Evolutionary conservation across 2,329 filamentous ascomycete genomes (phyloP).

Genomic region (Curvularia spicifera): DNA sequence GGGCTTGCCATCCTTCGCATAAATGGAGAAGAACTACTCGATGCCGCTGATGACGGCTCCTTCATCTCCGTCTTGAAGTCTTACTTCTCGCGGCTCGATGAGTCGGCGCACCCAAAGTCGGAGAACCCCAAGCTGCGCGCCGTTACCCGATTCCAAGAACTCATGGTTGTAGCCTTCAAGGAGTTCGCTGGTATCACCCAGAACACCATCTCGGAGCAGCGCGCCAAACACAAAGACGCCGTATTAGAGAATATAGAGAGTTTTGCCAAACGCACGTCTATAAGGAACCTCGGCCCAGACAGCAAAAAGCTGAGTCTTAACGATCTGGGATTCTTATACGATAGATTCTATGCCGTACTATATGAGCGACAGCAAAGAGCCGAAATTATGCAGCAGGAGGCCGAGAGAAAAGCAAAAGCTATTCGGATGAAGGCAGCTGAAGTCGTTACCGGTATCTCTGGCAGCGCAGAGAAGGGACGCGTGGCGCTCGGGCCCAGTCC

Average conservation of each 20-base stretch:
- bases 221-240: constrained; percentile 89
- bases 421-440: constrained; percentile 62
- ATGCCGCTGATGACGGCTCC: constrained; percentile 90
- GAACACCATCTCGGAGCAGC: constrained; percentile 84
- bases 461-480: constrained; percentile 75
- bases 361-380: constrained; percentile 90
- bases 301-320: constrained; percentile 88
- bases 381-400: constrained; percentile 68
- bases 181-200: constrained; percentile 97
- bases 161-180: constrained; percentile 99
- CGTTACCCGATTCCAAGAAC: constrained; percentile 94
- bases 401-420: constrained; percentile 72
- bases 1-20: constrained; percentile 95
- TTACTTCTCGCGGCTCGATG: constrained; percentile 91
- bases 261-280: constrained; percentile 95
- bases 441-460: constrained; percentile 56
- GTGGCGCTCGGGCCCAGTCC: constrained; percentile 89
- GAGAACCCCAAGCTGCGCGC: constrained; percentile 93
- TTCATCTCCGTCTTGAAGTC: constrained; percentile 96
- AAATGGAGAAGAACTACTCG: constrained; percentile 93
- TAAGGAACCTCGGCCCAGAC: constrained; percentile 92
- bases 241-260: constrained; percentile 96
- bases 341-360: constrained; percentile 88
- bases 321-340: constrained; percentile 88
- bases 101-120: constrained; percentile 93